Evolutionary conservation across 2,329 filamentous ascomycete species (phyloP).

Genomic region (Verticillium dahliae): DNA sequence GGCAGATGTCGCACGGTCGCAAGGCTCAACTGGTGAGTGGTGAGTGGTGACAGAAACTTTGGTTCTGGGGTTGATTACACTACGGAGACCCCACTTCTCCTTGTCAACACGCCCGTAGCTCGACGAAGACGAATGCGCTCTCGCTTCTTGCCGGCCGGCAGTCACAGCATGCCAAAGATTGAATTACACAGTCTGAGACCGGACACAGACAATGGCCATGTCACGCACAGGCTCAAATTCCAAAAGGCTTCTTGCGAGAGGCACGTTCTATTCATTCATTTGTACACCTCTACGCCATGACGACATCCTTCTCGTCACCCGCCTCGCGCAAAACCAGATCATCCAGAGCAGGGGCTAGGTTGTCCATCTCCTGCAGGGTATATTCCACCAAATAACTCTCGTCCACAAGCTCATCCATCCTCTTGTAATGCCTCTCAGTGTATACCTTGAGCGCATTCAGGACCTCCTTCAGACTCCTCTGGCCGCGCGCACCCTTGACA

Average conservation of each 20-base stretch:
- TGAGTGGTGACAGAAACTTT: neutral
- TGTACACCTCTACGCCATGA: slow-evolving; percentile 24
- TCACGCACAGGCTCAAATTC: neutral
- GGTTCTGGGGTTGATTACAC: neutral
- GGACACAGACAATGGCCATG: neutral
- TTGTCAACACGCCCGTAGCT: neutral
- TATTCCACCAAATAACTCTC: slow-evolving; percentile 94
- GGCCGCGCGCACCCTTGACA: slow-evolving; percentile 48
- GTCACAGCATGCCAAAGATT: neutral
- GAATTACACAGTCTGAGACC: too few species aligned
- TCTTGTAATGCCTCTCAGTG: slow-evolving; percentile 86
- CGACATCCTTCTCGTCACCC: slow-evolving; percentile 32
- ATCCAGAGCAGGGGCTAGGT: slow-evolving; percentile 42
- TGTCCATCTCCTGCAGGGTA: slow-evolving; percentile 89
- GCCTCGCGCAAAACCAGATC: slow-evolving; percentile 23
- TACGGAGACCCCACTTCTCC: neutral
- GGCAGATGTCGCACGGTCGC: neutral
- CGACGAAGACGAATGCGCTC: neutral
- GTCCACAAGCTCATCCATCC: slow-evolving; percentile 83
- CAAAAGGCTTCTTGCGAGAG: neutral
- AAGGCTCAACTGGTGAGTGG: neutral
- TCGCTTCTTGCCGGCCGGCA: neutral
- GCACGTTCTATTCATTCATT: neutral
- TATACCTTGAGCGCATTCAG: slow-evolving; percentile 83
- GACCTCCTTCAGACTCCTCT: slow-evolving; percentile 72